These are phyloP conservation scores for Backusella psychrophila DNA, from an alignment of 192 early-diverging fungal species.

Conservation along the genomic window DNA sequence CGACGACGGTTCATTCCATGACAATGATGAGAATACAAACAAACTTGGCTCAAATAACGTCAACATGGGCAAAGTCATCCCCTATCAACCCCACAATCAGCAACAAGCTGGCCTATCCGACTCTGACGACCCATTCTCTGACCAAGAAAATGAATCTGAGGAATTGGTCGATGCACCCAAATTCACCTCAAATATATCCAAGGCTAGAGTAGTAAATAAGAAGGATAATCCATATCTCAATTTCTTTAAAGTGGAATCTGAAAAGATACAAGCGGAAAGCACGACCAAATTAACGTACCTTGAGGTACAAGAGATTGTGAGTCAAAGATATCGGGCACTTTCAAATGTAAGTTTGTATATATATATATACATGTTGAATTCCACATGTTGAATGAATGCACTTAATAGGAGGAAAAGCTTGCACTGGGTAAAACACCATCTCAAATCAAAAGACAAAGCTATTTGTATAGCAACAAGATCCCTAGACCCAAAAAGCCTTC, in stretches of 20 bases:
- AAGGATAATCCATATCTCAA: neutral
- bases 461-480: too few relatives aligned
- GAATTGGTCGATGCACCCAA: neutral
- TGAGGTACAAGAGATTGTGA: neutral
- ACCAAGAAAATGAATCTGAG: neutral
- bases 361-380: too few relatives aligned
- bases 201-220: neutral
- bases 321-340: neutral
- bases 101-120: neutral
- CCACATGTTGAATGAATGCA: too few relatives aligned
- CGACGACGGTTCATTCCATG: neutral
- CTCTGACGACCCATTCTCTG: neutral
- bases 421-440: neutral
- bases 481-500: too few relatives aligned
- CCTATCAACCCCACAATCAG: neutral
- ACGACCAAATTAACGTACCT: neutral
- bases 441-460: neutral
- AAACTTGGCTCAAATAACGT: too few relatives aligned
- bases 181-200: too few relatives aligned
- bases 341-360: neutral
- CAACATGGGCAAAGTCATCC: neutral
- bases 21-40: neutral
- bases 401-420: neutral
- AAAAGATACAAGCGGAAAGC: neutral
- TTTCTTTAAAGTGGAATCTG: neutral